phyloP scores from a whole-genome alignment of 2,329 filamentous ascomycete species.

The Verticillium longisporum region DNA sequence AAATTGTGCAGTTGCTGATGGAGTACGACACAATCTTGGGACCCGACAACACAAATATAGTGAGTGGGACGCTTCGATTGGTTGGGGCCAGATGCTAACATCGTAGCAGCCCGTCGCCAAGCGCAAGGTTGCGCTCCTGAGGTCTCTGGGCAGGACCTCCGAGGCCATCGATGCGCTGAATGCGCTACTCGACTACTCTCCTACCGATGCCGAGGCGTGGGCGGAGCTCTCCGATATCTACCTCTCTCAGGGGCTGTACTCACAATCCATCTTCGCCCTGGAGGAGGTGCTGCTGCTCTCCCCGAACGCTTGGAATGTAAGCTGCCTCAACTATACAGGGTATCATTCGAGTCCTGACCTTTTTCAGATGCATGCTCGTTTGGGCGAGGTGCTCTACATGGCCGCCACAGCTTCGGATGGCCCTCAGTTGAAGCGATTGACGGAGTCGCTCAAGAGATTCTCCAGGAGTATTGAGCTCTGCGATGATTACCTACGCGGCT shows the following conservation, averaged over 20 bases:
- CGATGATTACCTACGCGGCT: slow-evolving; percentile 84
- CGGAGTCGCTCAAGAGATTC: slow-evolving; percentile 76
- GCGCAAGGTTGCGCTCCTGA: slow-evolving; percentile 72
- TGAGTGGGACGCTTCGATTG: slow-evolving; percentile 33
- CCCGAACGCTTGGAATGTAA: slow-evolving; percentile 92
- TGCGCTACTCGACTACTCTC: slow-evolving; percentile 71
- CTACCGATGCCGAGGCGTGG: slow-evolving; percentile 91
- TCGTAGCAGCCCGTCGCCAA: slow-evolving; percentile 68
- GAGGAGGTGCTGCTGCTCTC: slow-evolving; percentile 84
- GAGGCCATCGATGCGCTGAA: slow-evolving; percentile 73
- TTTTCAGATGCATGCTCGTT: slow-evolving; percentile 71
- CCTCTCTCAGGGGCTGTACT: slow-evolving; percentile 66
- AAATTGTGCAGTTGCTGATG: slow-evolving; percentile 62
- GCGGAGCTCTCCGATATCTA: slow-evolving; percentile 87
- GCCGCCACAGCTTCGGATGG: slow-evolving; percentile 42
- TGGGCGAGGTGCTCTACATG: slow-evolving; percentile 80
- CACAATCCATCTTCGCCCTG: slow-evolving; percentile 79
- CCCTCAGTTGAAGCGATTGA: slow-evolving; percentile 46
- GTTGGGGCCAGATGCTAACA: slow-evolving; percentile 18
- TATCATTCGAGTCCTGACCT: neutral
- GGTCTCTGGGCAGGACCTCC: slow-evolving; percentile 59
- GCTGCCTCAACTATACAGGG: slow-evolving; percentile 20
- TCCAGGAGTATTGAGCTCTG: slow-evolving; percentile 89
- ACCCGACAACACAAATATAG: slow-evolving; percentile 72
- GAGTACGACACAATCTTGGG: slow-evolving; percentile 72